Percentiles rank a stretch among this genome's conserved stretches.
phyloP scores from a whole-genome alignment of 768 basidiomycete genomes.

The Boletus subcaerulescens region DNA sequence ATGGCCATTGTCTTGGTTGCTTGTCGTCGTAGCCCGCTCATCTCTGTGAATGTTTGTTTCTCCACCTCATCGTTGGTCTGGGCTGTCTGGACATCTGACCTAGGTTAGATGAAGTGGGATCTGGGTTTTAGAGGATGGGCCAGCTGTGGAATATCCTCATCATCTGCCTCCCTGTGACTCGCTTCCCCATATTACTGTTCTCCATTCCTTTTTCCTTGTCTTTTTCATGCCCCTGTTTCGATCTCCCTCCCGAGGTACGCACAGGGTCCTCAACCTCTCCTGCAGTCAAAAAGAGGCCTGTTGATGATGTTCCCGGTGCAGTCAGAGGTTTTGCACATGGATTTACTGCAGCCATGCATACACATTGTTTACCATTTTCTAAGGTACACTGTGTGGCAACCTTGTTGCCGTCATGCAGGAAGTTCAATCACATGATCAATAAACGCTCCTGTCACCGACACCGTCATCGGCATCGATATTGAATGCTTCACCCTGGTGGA shows the following conservation, averaged over 20 bases:
- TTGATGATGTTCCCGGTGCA: conserved; percentile 1
- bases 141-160: not conserved
- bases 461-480: not conserved
- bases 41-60: not conserved
- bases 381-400: not conserved
- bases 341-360: not conserved
- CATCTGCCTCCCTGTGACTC: not conserved
- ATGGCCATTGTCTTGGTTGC: not conserved
- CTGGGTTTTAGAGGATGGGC: not conserved
- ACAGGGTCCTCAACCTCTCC: not conserved
- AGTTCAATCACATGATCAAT: conserved; percentile 24
- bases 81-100: not conserved
- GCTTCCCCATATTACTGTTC: not conserved
- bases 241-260: not conserved
- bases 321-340: not conserved
- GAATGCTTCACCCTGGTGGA: not conserved
- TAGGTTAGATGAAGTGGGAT: conserved; percentile 1
- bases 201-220: not conserved
- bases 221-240: not conserved
- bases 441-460: conserved; percentile 9
- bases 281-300: not conserved
- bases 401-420: conserved; percentile 8
- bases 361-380: not conserved
- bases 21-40: not conserved
- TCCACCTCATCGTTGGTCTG: not conserved